Evolutionary conservation across 345 rosid genomes (phyloP).

Genomic region (Clausena lansium): DNA sequence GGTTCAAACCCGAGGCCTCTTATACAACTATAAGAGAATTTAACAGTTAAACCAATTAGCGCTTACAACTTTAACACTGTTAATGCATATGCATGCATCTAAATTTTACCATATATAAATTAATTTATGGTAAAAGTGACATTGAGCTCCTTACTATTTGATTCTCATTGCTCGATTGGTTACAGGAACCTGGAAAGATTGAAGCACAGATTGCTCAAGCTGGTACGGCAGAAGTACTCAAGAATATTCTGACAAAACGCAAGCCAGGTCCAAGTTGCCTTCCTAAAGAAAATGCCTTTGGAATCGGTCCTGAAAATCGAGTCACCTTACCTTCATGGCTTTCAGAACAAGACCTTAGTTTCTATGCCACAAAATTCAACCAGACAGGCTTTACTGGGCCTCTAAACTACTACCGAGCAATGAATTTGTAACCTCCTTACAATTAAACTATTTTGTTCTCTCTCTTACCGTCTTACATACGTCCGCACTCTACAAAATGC

Average conservation of each 20-base stretch:
- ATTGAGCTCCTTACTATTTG: background rate
- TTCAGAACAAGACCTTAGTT: conserved; percentile 56
- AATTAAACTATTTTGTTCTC: no score
- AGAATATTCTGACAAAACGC: conserved; percentile 36
- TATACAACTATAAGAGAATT: no score
- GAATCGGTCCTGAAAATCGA: conserved; percentile 16
- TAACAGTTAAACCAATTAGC: no score
- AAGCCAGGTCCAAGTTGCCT: conserved; percentile 48
- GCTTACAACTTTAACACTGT: background rate
- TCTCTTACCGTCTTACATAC: no score
- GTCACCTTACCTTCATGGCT: conserved; percentile 61
- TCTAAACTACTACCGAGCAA: conserved; percentile 74
- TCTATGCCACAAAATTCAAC: conserved; percentile 39
- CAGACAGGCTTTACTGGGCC: conserved; percentile 68
- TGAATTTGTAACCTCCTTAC: conserved; percentile 52
- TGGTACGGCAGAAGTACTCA: conserved; percentile 39
- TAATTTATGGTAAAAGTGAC: background rate
- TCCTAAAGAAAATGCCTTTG: conserved; percentile 45
- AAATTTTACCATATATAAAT: background rate
- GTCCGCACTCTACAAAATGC: no score
- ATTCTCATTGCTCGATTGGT: background rate
- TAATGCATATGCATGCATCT: background rate
- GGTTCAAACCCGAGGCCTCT: no score
- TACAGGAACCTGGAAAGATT: conserved; percentile 54
- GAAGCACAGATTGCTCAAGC: conserved; percentile 49